Conservation (phyloP, 2,329 filamentous ascomycete genomes). For the Helotiales sp. region DNA sequence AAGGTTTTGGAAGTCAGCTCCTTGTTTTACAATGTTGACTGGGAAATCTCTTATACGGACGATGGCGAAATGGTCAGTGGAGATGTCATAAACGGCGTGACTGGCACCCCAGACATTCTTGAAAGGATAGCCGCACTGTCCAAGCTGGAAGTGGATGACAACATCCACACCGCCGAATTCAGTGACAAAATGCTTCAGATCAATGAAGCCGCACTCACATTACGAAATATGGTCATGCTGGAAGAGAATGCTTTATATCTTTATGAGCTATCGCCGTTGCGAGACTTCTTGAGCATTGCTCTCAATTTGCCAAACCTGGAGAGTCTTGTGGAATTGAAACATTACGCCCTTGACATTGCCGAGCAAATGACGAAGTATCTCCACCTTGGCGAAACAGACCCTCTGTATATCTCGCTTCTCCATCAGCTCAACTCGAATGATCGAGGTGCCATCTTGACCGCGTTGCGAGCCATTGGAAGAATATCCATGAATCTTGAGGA, state of each 20-base stretch:
- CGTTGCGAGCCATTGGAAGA: slow-evolving; percentile 80
- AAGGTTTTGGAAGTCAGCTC: slow-evolving; percentile 80
- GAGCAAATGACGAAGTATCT: slow-evolving; percentile 89
- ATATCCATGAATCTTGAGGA: slow-evolving; percentile 87
- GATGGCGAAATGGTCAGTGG: slow-evolving; percentile 54
- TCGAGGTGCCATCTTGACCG: slow-evolving; percentile 79
- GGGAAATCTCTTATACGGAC: slow-evolving; percentile 77
- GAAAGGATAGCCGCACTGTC: slow-evolving; percentile 70
- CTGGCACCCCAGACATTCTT: slow-evolving; percentile 73
- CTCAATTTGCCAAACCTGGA: slow-evolving; percentile 77
- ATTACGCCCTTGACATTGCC: slow-evolving; percentile 88
- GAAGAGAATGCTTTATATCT: slow-evolving; percentile 86
- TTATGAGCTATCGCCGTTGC: slow-evolving; percentile 73
- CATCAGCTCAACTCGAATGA: slow-evolving; percentile 70
- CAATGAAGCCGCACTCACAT: slow-evolving; percentile 83
- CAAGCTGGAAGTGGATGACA: slow-evolving; percentile 66
- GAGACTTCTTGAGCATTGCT: slow-evolving; percentile 82
- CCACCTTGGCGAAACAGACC: slow-evolving; percentile 71
- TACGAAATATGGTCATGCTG: slow-evolving; percentile 96
- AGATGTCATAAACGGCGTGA: slow-evolving; percentile 66
- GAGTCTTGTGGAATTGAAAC: slow-evolving; percentile 80
- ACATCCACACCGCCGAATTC: slow-evolving; percentile 73
- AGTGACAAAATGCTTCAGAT: slow-evolving; percentile 74
- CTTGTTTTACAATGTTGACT: slow-evolving; percentile 82
- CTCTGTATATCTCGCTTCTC: slow-evolving; percentile 78